A percentile compares a stretch with the other conserved stretches of the same genome.
Evolutionary conservation across 768 basidiomycete species (phyloP).

Genomic region (Lentinula aciculospora): DNA sequence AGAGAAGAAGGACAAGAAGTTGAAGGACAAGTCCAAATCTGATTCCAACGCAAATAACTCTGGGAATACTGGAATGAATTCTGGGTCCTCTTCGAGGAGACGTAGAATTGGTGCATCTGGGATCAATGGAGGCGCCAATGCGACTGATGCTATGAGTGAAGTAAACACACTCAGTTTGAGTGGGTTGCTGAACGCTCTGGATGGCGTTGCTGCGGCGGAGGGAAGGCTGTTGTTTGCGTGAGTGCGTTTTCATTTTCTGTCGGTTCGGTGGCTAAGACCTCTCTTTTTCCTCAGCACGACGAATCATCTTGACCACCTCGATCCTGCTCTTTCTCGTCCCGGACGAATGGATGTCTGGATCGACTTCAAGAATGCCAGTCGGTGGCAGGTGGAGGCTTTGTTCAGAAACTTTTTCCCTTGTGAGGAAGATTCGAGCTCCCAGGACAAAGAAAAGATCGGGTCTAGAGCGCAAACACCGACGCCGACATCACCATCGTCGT

Average conservation of each 20-base stretch:
- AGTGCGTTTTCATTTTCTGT: conserved; percentile 24
- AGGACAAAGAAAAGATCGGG: neutral
- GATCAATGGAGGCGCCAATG: conserved; percentile 33
- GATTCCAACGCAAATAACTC: neutral
- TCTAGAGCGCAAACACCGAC: conserved; percentile 1
- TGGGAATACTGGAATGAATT: neutral
- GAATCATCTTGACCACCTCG: conserved; percentile 55
- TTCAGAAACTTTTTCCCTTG: conserved; percentile 90
- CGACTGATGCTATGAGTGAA: conserved; percentile 61
- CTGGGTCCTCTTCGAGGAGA: conserved; percentile 23
- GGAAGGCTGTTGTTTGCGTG: conserved; percentile 87
- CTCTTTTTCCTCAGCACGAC: neutral
- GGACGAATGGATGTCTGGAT: conserved; percentile 93
- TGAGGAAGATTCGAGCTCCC: conserved; percentile 35
- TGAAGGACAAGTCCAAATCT: conserved; percentile 9
- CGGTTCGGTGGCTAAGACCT: neutral
- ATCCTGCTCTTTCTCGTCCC: conserved; percentile 87
- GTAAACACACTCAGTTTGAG: conserved; percentile 79
- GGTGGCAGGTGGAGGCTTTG: conserved; percentile 79
- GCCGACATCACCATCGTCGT: neutral
- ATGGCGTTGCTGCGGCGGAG: conserved; percentile 84
- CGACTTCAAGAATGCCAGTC: conserved; percentile 83
- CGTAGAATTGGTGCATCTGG: conserved; percentile 16
- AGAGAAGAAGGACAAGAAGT: conserved; percentile 27
- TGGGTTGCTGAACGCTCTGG: conserved; percentile 78